Base-by-base conservation (phyloP, 208 protist species). In the Entamoeba nuttalli region DNA sequence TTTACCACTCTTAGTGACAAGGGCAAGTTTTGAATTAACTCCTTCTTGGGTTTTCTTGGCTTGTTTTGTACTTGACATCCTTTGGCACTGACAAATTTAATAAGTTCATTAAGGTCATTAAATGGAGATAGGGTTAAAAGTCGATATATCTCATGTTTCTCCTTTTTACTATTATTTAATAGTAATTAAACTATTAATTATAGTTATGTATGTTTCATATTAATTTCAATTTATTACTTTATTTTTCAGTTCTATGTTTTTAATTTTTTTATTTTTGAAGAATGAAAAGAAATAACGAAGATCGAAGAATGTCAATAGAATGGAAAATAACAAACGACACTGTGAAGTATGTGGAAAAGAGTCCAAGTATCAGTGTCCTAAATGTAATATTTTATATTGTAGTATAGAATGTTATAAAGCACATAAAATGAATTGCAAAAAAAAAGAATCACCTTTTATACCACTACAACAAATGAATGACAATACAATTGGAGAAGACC, bases 1-100 rank as follows among this genome's bases (percentile, higher is more conserved):
- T 21, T 95, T 95, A 11, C 95, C 95, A 95, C 96, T 50, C 51
- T 96, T 96, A 1, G 94, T 71, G 52, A 96, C 96, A 52, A 96
- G 44, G 94, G 94, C 44, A 44, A 95, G 95, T 35, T 94, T 57
- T 7, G 95, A 94, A 94, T 96, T 96, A 35, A 96, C 51, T 30
- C 52, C 50, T 19, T 96, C 94, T 53, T 95, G 95, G 0, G 15
- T 50, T 21, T 95, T 95, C 62, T 96, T 96, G 2, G 94, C 62
- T 84, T 84, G 62, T 84, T 84, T 84, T 0, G 4, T 1, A 35
- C 25, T 41, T 35, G 62, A 84, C 62, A 84, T 84, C 15, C 11
- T 55, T 55, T 5, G 19, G 62, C 35, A n/a, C 73, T 93, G 52
- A 55, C 52, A 9, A 5, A 14, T 55, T 55, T 55, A 11, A 19